Percentiles rank a stretch among this genome's conserved stretches.
Evolutionary conservation across 495 filamentous ascomycete genomes (phyloP).

Genomic region (Halenospora varia): DNA sequence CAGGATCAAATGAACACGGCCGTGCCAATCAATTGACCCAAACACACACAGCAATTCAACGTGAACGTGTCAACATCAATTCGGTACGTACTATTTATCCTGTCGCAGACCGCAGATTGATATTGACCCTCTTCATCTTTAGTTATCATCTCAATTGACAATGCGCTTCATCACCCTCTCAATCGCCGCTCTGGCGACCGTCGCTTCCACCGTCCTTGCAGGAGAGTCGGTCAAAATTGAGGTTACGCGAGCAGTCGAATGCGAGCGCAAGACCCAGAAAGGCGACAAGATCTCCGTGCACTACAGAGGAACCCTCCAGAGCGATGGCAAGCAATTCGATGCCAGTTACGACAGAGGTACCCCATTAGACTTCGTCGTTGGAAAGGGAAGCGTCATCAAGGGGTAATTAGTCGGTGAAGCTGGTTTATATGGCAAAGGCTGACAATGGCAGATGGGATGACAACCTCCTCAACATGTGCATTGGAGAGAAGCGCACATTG

Average conservation of each 20-base stretch:
- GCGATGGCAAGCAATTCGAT: conserved; percentile 51
- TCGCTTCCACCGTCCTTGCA: conserved; percentile 45
- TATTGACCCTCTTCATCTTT: not conserved
- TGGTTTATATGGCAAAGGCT: not conserved
- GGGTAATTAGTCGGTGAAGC: conserved; percentile 46
- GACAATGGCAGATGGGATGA: conserved; percentile 67
- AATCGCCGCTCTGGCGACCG: conserved; percentile 48
- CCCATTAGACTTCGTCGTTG: conserved; percentile 77
- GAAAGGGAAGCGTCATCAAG: conserved; percentile 79
- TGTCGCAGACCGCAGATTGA: not conserved
- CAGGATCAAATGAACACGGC: not conserved
- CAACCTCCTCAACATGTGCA: conserved; percentile 90
- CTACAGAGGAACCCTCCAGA: conserved; percentile 76
- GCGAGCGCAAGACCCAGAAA: conserved; percentile 65
- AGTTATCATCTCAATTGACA: conserved; percentile 4
- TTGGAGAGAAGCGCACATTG: conserved; percentile 89
- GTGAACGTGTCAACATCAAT: not conserved
- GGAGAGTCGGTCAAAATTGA: conserved; percentile 61
- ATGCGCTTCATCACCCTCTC: conserved; percentile 57
- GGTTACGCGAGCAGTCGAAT: conserved; percentile 65
- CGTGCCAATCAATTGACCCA: not conserved
- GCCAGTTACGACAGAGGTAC: conserved; percentile 66
- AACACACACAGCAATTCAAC: not conserved
- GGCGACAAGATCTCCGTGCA: conserved; percentile 82
- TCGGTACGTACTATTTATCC: not conserved